Percentiles rank a stretch among this genome's conserved stretches.
phyloP scores from a whole-genome alignment of 2,329 filamentous ascomycete species.

The Paecilomyces sp. region DNA sequence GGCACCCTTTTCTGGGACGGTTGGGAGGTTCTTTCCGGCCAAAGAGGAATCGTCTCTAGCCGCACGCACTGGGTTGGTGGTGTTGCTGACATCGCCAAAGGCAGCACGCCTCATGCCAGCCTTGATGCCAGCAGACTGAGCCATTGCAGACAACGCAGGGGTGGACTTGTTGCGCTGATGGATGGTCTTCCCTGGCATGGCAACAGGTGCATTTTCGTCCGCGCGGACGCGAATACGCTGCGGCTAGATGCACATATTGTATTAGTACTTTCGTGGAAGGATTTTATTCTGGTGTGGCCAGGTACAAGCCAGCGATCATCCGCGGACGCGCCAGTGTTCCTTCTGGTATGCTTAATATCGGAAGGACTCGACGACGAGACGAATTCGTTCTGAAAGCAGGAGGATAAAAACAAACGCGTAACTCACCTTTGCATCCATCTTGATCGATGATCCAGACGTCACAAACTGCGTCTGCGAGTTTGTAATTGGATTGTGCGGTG shows the following conservation, averaged over 20 bases:
- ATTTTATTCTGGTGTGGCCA: neutral
- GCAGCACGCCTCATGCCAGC: conserved; percentile 66
- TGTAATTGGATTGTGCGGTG: neutral
- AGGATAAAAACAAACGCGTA: neutral
- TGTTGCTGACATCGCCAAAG: conserved; percentile 79
- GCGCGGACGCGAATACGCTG: conserved; percentile 58
- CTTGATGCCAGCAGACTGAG: conserved; percentile 52
- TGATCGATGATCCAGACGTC: neutral
- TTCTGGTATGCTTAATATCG: neutral
- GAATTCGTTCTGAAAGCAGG: neutral
- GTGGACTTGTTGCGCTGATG: conserved; percentile 80
- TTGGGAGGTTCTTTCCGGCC: conserved; percentile 38
- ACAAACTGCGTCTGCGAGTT: neutral
- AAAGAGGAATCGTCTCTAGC: conserved; percentile 53
- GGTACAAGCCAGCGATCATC: neutral
- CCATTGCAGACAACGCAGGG: conserved; percentile 50
- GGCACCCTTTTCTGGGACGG: conserved; percentile 21
- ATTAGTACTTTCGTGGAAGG: neutral
- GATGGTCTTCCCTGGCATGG: conserved; percentile 48
- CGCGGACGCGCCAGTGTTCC: conserved; percentile 3
- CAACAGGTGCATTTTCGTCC: conserved; percentile 62
- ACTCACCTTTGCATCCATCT: conserved; percentile 18
- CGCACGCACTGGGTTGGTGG: conserved; percentile 29
- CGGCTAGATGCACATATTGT: conserved; percentile 46
- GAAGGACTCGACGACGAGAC: neutral